A percentile compares a stretch with the other conserved stretches of the same genome.
These are phyloP conservation scores for Macadamia tetraphylla DNA, from an alignment of 164 flowering plant genomes.

Conservation along the genomic window DNA sequence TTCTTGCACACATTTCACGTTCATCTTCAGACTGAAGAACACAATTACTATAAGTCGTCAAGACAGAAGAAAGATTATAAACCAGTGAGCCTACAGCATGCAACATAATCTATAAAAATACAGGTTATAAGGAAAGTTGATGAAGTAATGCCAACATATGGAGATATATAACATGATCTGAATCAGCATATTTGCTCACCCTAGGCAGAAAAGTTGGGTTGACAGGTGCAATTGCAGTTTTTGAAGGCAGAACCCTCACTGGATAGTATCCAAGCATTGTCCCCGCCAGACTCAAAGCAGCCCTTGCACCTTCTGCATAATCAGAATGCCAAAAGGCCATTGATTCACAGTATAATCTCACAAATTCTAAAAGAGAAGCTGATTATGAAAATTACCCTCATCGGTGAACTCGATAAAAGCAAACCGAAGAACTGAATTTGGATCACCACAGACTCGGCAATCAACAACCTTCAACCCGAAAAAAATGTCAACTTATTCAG, in stretches of 20 bases:
- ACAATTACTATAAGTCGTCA: conserved; percentile 5
- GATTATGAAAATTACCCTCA: conserved; percentile 38
- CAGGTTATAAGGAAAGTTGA: neutral
- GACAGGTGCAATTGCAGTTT: conserved; percentile 90
- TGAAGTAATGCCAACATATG: neutral
- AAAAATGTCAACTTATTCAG: conserved; percentile 4
- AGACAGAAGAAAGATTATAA: conserved; percentile 2
- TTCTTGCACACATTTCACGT: conserved; percentile 83
- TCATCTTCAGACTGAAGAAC: conserved; percentile 65
- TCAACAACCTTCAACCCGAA: conserved; percentile 55
- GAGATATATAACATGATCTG: neutral
- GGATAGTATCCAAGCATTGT: conserved; percentile 84
- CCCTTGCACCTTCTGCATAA: conserved; percentile 60
- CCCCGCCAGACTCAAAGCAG: conserved; percentile 65
- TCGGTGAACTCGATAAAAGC: conserved; percentile 81
- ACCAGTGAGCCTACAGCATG: neutral
- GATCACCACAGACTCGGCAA: conserved; percentile 76
- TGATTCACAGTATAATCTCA: neutral
- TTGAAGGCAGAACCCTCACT: conserved; percentile 72
- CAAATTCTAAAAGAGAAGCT: neutral
- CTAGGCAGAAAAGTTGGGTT: conserved; percentile 77
- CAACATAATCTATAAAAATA: neutral
- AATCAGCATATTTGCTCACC: conserved; percentile 33
- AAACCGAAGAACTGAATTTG: conserved; percentile 73
- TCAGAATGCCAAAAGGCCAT: conserved; percentile 6